Base-by-base conservation (phyloP, 441 rosid genomes). In the California macrophylla region DNA sequence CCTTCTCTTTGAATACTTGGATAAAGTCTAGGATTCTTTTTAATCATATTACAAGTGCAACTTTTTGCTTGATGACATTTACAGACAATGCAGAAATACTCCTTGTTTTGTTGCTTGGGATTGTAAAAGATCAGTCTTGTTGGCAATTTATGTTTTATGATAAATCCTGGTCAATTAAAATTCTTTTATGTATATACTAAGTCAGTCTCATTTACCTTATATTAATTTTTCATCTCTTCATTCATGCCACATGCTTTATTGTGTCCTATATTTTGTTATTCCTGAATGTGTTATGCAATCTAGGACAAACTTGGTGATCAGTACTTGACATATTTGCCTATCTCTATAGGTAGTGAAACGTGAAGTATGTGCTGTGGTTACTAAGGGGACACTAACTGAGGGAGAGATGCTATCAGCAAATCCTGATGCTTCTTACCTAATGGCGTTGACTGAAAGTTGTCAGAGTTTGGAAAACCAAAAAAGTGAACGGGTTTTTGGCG, bases 301-400 rank as follows among this genome's bases (percentile, higher is more conserved):
- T 6, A 13, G 26, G 30, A 50, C 20, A 67, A 72, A 13, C 42
- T 64, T 71, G 74, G 58, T 69, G 52, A 63, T 61, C 23, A 66
- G 36, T 23, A 71, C 34, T 69, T 83, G 82, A 81, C 75, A 67
- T 38, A 65, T 66, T 64, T 73, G 12, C 74, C 28, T 64, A 25
- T 80, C 61, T 71, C 71, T 85, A 42, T 81, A 95, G 99, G 99
- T 95, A 71, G 98, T 94, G 76, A 94, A 86, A 83, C 99, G 98
- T 30, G 99, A 95, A 85, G 75, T 92, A 76, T 95, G 98, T 87
- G 96, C 86, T n/a, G 88, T 95, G 68, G 87, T 92, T 77, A 90
- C 97, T 20, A 95, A 82, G 85, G 98, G 99, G 70, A 95, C 99
- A 26, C 79, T 95, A 77, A 87, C 93, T 61, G 98, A 95, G 76